These are phyloP conservation scores for Oenanthe javanica DNA, from an alignment of 140 eudicot species.

Conservation along the genomic window DNA sequence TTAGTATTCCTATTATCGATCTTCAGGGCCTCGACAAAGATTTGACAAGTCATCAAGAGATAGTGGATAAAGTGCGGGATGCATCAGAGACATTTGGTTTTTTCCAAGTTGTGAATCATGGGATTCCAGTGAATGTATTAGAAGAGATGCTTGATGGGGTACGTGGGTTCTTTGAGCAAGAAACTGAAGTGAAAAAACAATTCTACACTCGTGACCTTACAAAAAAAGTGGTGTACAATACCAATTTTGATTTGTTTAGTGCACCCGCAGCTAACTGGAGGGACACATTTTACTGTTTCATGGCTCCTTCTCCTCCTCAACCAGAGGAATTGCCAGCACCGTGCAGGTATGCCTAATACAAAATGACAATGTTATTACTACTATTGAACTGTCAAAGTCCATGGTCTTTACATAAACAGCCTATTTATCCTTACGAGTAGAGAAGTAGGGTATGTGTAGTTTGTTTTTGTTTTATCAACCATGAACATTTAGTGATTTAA, in stretches of 20 bases:
- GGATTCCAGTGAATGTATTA: neutral
- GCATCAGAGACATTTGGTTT: slow-evolving; percentile 29
- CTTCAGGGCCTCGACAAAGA: slow-evolving; percentile 10
- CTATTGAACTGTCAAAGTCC: neutral
- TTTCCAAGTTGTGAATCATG: slow-evolving; percentile 11
- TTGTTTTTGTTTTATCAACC: neutral
- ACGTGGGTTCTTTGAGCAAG: slow-evolving; percentile 9
- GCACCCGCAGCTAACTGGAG: slow-evolving; percentile 17
- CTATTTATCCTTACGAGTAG: neutral
- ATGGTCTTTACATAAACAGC: neutral
- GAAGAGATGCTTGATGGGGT: slow-evolving; percentile 11
- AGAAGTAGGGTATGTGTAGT: neutral
- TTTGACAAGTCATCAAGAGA: neutral
- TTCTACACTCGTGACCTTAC: slow-evolving; percentile 6
- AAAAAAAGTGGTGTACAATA: slow-evolving; percentile 7
- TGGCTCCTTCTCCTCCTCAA: slow-evolving; percentile 15
- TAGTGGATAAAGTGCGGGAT: slow-evolving; percentile 13
- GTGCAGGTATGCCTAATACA: slow-evolving; percentile 23
- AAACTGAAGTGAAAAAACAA: slow-evolving; percentile 12
- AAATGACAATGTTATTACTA: slow-evolving; percentile 15
- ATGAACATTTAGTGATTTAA: neutral
- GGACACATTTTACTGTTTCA: slow-evolving; percentile 11
- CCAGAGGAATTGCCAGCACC: slow-evolving; percentile 12
- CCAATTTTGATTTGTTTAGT: slow-evolving; percentile 17
- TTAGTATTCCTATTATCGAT: slow-evolving; percentile 29